Base-by-base conservation (phyloP, 192 early-diverging fungal species). In the Coemansia sp. region DNA sequence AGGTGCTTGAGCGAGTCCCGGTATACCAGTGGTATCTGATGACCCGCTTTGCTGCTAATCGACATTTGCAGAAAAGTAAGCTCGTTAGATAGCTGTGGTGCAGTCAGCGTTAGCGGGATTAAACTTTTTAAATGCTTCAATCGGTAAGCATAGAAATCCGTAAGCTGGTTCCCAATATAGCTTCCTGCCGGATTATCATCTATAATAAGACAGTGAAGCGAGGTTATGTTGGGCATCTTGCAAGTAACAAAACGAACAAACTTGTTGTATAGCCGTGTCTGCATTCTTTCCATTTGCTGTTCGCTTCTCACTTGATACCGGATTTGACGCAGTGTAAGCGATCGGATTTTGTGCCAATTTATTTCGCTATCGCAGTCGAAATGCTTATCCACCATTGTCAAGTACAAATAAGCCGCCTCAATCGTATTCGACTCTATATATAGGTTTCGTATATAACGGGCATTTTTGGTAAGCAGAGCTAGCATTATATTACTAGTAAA, bases 11-110 rank as follows among this genome's bases (percentile, higher is more conserved):
- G 55, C 3, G 55, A 23, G 35, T 47, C 36, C 16, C 18, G 4
- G 21, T 35, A 57, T 15, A 48, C n/a, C 0, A 47, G 33, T 2
- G 55, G 55, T 6, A 57, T 21, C 30, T 55, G 39, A 6, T 23
- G 35, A 2, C 44, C 15, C 7, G 18, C 11, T 20, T 33, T n/a
- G 12, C 36, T 33, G 13, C 35, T 31, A 5, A 57, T 35, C 1
- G 44, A n/a, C 19, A 57, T 33, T 45, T 57, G 55, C 19, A 57
- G 35, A 37, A 23, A 36, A 12, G 55, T 57, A 23, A 57, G 42
- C 12, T 57, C 12, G 35, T 3, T 15, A 0, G 55, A 57, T 12
- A 48, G 15, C 11, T 20, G 13, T 13, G 31, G 15, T 3, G 6
- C 42, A 0, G 31, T 13, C 1, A 57, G 15, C 6, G 33, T 10